Conservation (phyloP, 352 stramenopile genomes). For the Globisporangium cystogenes region DNA sequence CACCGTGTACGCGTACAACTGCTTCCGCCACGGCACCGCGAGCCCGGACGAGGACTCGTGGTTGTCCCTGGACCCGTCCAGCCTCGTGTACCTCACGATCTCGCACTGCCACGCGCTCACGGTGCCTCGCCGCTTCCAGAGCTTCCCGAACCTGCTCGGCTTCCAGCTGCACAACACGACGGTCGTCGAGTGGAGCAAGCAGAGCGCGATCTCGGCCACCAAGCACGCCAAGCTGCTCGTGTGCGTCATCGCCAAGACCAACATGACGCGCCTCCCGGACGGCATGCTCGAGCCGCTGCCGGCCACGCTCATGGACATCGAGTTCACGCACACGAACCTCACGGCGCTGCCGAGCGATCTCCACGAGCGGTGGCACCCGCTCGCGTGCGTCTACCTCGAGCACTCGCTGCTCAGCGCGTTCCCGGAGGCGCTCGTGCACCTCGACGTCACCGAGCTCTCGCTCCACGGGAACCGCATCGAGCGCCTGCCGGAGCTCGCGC, state of each 20-base stretch:
- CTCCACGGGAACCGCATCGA: constrained; percentile 10
- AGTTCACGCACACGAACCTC: constrained; percentile 8
- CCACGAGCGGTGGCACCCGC: constrained; percentile 3
- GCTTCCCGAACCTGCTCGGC: constrained; percentile 2
- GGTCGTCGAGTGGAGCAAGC: constrained; percentile 3
- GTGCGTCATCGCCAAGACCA: background rate
- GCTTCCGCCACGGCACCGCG: background rate
- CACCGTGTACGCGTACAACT: constrained; percentile 18
- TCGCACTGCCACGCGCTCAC: constrained; percentile 5
- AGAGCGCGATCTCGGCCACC: background rate
- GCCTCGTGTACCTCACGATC: constrained; percentile 8
- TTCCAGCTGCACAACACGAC: constrained; percentile 9
- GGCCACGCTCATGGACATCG: background rate
- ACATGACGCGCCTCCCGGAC: constrained; percentile 5
- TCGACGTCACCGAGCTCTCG: background rate
- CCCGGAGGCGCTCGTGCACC: background rate
- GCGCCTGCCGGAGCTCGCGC: background rate
- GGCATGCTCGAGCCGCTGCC: constrained; percentile 6
- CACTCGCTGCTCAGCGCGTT: constrained; percentile 5
- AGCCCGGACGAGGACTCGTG: constrained; percentile 2
- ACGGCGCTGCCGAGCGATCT: constrained; percentile 8
- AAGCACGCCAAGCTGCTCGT: background rate
- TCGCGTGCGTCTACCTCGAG: constrained; percentile 2
- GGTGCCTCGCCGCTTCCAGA: background rate
- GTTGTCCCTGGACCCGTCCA: background rate